A percentile compares a stretch with the other conserved stretches of the same genome.
Conservation (phyloP, 2,329 filamentous ascomycete genomes). For the Hypomyces rosellus region DNA sequence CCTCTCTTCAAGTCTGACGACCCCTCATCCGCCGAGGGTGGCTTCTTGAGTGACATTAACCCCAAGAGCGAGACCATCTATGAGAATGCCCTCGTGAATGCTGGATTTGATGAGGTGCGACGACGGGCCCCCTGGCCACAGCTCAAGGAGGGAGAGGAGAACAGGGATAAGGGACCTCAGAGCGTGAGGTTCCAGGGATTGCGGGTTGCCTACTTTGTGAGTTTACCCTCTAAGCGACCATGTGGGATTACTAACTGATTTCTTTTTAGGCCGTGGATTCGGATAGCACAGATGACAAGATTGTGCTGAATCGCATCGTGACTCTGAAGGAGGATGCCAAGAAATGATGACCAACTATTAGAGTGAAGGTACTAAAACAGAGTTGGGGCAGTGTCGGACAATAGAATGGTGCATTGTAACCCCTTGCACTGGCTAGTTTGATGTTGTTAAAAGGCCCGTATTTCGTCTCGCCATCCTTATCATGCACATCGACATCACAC, state of each 20-base stretch:
- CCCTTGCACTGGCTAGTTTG: no score
- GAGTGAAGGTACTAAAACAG: neutral
- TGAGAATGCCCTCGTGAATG: slow-evolving; percentile 67
- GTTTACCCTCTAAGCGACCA: slow-evolving; percentile 16
- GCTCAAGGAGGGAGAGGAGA: slow-evolving; percentile 54
- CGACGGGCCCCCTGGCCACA: slow-evolving; percentile 72
- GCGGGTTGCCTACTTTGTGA: slow-evolving; percentile 71
- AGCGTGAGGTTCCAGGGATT: slow-evolving; percentile 81
- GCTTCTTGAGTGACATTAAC: slow-evolving; percentile 75
- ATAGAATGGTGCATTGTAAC: no score
- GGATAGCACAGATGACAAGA: slow-evolving; percentile 64
- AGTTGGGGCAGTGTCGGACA: neutral
- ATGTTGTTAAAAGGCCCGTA: no score
- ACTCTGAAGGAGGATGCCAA: slow-evolving; percentile 68
- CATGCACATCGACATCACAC: no score
- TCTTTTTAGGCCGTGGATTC: slow-evolving; percentile 55
- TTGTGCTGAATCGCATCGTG: slow-evolving; percentile 83
- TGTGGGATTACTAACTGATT: neutral
- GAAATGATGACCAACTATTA: slow-evolving; percentile 1
- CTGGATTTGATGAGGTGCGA: slow-evolving; percentile 68
- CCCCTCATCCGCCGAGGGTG: slow-evolving; percentile 66
- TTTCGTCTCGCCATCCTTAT: no score
- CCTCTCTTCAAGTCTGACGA: slow-evolving; percentile 76
- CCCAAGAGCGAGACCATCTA: slow-evolving; percentile 71
- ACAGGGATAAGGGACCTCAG: slow-evolving; percentile 53